These are phyloP conservation scores for Leccinum uliginosum DNA, from an alignment of 768 basidiomycete species.

Conservation along the genomic window DNA sequence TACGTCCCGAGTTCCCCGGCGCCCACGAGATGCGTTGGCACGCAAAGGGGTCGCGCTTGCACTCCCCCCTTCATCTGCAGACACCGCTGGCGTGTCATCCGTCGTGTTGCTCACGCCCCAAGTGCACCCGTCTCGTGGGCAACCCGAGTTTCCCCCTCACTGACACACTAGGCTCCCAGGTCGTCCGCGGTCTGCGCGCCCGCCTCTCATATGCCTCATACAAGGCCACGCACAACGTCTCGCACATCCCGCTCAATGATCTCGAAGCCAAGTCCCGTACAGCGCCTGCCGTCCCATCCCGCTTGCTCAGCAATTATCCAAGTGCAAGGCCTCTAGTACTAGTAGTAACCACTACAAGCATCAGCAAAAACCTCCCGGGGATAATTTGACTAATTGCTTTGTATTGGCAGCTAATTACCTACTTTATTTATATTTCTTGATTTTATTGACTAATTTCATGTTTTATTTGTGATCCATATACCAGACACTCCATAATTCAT, in stretches of 20 bases:
- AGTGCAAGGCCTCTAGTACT: conserved; percentile 44
- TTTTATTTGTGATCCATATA: too few relatives aligned
- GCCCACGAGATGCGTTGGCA: conserved; percentile 46
- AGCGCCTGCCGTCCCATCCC: conserved; percentile 43
- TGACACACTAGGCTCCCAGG: conserved; percentile 44
- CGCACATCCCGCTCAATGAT: conserved; percentile 62
- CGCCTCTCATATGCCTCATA: conserved; percentile 81
- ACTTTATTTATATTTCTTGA: too few relatives aligned
- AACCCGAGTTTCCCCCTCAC: conserved; percentile 10
- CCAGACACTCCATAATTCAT: too few relatives aligned
- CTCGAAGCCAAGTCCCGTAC: conserved; percentile 57
- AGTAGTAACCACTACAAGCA: conserved; percentile 50
- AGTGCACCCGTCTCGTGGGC: conserved; percentile 7
- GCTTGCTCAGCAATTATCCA: conserved; percentile 55
- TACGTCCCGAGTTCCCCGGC: conserved; percentile 41
- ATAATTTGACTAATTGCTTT: too few relatives aligned
- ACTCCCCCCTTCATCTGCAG: conserved; percentile 3
- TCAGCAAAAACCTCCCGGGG: too few relatives aligned
- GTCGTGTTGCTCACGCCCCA: neutral
- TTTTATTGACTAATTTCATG: too few relatives aligned
- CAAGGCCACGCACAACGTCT: conserved; percentile 74
- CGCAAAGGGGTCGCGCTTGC: conserved; percentile 22
- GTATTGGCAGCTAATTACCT: too few relatives aligned
- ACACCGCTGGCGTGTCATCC: conserved; percentile 1
- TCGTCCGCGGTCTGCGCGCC: conserved; percentile 75